Evolutionary conservation across 1,284 basidiomycete species (phyloP), one percentile per base, ranked within the genome.

Genomic region (Malassezia obtusa): DNA sequence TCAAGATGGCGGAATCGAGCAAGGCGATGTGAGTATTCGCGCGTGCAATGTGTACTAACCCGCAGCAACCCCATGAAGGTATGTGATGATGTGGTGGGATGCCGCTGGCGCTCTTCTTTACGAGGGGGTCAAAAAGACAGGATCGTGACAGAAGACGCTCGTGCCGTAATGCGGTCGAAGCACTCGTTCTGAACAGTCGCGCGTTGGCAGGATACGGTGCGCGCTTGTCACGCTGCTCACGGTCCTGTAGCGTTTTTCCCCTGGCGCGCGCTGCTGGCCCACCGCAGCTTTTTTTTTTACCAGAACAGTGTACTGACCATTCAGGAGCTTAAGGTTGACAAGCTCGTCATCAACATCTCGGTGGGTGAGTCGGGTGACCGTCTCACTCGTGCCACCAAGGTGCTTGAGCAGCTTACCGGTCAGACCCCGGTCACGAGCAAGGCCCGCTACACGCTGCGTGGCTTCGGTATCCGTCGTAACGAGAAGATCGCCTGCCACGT

Each of bases 311-410:
- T 52, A 47, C 50, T 49, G 45, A 49, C 43, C 12, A 40, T 43
- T 21, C 62, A 85, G 82, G 91, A 96, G 81, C 87, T 89, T 71
- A 83, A 83, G 72, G 91, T 96, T 76, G 91, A 95, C 80, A 96
- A 98, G 83, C 86, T 98, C 77, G 91, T 96, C 80, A 90, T 98
- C 83, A 98, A 98, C 85, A 98, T 98, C 79, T 96, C 90, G 72
- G 94, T 98, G 73, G 92, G 94, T 77, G 92, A 96, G 82, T 95
- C 91, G 71, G 92, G 92, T 80, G 92, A 98, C 84, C 84, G 92
- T 77, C 82, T 98, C 71, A 99, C 94, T 67, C 87, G 94, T 80
- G 92, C 92, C 59, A 90, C 92, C 77, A 98, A 98, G 80, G 92
- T 98, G 67, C 82, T 99, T 74, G 94, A 99, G 80, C 94, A 99